Conservation (phyloP, 345 rosid genomes). For the Sapria himalayana region DNA sequence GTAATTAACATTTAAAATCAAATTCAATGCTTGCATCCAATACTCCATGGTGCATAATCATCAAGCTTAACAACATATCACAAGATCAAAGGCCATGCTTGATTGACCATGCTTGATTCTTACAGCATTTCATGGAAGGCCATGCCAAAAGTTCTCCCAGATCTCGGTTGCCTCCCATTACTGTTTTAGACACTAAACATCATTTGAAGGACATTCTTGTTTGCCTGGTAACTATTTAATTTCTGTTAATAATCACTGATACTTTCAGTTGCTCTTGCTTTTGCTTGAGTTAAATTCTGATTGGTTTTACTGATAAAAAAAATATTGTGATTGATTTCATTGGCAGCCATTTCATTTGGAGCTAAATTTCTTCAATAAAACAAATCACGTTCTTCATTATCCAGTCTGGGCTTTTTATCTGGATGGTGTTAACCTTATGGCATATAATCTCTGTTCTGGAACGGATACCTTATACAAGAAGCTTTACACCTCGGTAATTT, state of each 20-base stretch:
- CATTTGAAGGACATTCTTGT: slow-evolving; percentile 69
- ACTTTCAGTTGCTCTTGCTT: background rate
- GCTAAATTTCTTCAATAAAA: slow-evolving; percentile 85
- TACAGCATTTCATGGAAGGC: slow-evolving; percentile 98
- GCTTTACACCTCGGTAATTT: slow-evolving; percentile 63
- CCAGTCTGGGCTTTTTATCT: slow-evolving; percentile 81
- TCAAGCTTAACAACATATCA: no score
- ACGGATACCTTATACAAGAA: slow-evolving; percentile 58
- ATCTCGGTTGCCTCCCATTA: slow-evolving; percentile 70
- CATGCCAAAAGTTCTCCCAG: slow-evolving; percentile 88
- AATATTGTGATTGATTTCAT: slow-evolving; percentile 11
- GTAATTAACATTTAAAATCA: no score
- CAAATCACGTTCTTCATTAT: slow-evolving; percentile 84
- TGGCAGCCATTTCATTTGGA: slow-evolving; percentile 93
- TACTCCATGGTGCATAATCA: no score
- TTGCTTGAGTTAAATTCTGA: no score
- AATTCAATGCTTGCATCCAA: no score
- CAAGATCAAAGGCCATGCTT: no score
- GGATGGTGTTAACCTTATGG: slow-evolving; percentile 73
- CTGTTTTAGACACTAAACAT: slow-evolving; percentile 48
- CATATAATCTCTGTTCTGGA: slow-evolving; percentile 77
- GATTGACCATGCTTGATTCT: no score
- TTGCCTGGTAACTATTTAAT: slow-evolving; percentile 39
- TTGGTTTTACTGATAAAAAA: no score
- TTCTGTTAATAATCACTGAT: slow-evolving; percentile 4